phyloP scores from a whole-genome alignment of 768 basidiomycete species.

The Suillus subluteus region DNA sequence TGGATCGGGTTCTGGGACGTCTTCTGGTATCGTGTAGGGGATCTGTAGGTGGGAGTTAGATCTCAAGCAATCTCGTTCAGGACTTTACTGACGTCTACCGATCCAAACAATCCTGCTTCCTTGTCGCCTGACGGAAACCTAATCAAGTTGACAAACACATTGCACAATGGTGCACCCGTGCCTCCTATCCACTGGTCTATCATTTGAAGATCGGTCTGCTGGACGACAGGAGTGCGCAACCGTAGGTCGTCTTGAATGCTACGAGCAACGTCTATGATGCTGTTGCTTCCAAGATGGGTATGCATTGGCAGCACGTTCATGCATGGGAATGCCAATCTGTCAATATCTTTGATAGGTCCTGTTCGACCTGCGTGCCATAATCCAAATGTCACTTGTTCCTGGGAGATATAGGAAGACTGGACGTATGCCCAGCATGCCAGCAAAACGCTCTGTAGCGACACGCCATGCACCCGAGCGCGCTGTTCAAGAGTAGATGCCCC shows the following conservation, averaged over 20 bases:
- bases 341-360: slow-evolving; percentile 37
- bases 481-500: slow-evolving; percentile 48
- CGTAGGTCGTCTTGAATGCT: slow-evolving; percentile 40
- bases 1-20: slow-evolving; percentile 13
- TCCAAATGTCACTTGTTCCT: slow-evolving; percentile 41
- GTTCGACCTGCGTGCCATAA: slow-evolving; percentile 53
- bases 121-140: slow-evolving; percentile 32
- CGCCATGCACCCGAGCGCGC: slow-evolving; percentile 38
- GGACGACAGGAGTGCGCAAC: slow-evolving; percentile 41
- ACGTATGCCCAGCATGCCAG: slow-evolving; percentile 48
- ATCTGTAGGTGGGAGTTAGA: slow-evolving; percentile 26
- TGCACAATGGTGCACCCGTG: slow-evolving; percentile 38
- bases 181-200: slow-evolving; percentile 41
- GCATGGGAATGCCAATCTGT: slow-evolving; percentile 46
- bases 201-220: slow-evolving; percentile 42
- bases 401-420: slow-evolving; percentile 35
- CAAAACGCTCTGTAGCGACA: slow-evolving; percentile 45
- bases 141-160: slow-evolving; percentile 49
- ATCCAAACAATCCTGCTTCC: slow-evolving; percentile 28
- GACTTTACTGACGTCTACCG: slow-evolving; percentile 37
- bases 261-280: slow-evolving; percentile 32
- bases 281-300: slow-evolving; percentile 25
- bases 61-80: neutral
- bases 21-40: slow-evolving; percentile 39
- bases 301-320: slow-evolving; percentile 47